Conservation (phyloP, 1,284 basidiomycete species). For the Malassezia obtusa region DNA sequence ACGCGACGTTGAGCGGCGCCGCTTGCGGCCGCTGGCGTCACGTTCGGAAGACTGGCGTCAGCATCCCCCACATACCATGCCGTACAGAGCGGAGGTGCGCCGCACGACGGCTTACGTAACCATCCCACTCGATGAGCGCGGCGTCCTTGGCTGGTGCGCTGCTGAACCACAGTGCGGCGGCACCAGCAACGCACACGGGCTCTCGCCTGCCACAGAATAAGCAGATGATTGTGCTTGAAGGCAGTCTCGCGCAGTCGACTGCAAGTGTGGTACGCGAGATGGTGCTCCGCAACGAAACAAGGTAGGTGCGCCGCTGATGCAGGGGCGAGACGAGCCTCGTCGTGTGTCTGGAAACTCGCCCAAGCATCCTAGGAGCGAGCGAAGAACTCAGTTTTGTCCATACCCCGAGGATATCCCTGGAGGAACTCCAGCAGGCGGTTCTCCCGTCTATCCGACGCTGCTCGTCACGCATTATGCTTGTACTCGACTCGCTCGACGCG, state of each 20-base stretch:
- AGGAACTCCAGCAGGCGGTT: neutral
- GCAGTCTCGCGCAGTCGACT: conserved; percentile 28
- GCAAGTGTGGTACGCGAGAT: conserved; percentile 23
- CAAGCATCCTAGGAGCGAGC: conserved; percentile 2
- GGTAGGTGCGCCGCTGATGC: conserved; percentile 2
- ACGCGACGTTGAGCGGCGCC: conserved; percentile 17
- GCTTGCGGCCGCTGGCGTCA: conserved; percentile 16
- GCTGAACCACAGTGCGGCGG: conserved; percentile 9
- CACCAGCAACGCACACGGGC: neutral
- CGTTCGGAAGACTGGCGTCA: conserved; percentile 11
- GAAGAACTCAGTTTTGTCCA: neutral
- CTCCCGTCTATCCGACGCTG: neutral
- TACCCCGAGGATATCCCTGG: neutral
- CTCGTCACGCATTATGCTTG: neutral
- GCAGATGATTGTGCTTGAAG: conserved; percentile 31
- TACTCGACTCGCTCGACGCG: conserved; percentile 32
- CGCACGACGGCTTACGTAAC: neutral
- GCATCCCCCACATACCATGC: conserved; percentile 3
- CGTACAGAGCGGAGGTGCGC: neutral
- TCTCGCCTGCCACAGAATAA: conserved; percentile 11
- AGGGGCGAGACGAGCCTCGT: neutral
- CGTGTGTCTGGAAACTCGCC: conserved; percentile 17
- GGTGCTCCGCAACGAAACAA: conserved; percentile 14
- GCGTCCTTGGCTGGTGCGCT: conserved; percentile 10
- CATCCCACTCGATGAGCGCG: neutral